Percentiles rank a stretch among this genome's conserved stretches.
Conservation (phyloP, 345 rosid genomes). For the Populus nigra region DNA sequence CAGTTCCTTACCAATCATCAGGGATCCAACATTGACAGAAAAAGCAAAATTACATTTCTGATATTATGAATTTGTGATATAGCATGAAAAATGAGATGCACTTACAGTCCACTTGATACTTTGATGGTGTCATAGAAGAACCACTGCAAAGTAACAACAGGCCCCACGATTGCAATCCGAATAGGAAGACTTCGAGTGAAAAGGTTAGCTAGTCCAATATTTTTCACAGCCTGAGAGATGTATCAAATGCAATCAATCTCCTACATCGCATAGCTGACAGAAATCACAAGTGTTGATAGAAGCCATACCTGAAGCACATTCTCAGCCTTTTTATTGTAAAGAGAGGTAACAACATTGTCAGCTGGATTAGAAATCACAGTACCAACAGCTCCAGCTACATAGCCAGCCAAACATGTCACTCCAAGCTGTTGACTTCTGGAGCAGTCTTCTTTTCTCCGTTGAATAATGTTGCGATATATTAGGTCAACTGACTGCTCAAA, state of each 20-base stretch:
- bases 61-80: not conserved
- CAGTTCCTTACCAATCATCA: too few relatives aligned
- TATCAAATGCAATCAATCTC: not conserved
- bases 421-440: constrained; percentile 48
- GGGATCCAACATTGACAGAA: too few relatives aligned
- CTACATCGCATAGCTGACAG: not conserved
- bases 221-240: constrained; percentile 51
- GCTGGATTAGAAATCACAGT: constrained; percentile 61
- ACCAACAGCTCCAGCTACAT: constrained; percentile 48
- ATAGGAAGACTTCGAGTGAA: constrained; percentile 68
- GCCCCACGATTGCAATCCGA: constrained; percentile 56
- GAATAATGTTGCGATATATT: constrained; percentile 30
- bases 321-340: constrained; percentile 55
- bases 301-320: constrained; percentile 44
- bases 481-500: constrained; percentile 52
- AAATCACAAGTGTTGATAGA: not conserved
- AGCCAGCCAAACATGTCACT: constrained; percentile 50
- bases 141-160: constrained; percentile 61
- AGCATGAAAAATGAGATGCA: constrained; percentile 12
- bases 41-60: too few relatives aligned
- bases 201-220: constrained; percentile 50
- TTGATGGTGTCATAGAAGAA: constrained; percentile 59
- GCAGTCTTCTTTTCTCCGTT: constrained; percentile 47
- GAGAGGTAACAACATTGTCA: constrained; percentile 49
- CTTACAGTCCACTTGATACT: constrained; percentile 62